phyloP scores from a whole-genome alignment of 352 stramenopile species.

The Phytophthora megakarya region DNA sequence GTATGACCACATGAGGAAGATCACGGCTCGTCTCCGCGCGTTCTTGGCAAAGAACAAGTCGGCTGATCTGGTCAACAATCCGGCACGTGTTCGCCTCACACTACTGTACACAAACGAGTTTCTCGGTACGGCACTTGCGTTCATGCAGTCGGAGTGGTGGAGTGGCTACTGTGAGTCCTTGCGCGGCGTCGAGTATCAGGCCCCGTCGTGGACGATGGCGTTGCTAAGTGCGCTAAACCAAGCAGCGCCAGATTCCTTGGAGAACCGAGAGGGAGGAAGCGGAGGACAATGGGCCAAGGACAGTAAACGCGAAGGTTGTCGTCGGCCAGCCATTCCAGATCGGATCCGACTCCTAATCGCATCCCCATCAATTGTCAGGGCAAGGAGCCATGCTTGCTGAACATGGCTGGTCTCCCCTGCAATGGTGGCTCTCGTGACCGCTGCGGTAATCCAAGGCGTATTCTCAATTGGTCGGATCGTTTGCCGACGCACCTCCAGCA shows the following conservation, averaged over 20 bases:
- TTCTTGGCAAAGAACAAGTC: constrained; percentile 24
- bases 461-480: too few species aligned
- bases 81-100: not conserved
- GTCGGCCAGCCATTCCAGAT: not conserved
- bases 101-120: constrained; percentile 4
- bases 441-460: too few species aligned
- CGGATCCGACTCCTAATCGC: constrained; percentile 5
- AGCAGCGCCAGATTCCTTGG: too few species aligned
- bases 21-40: not conserved
- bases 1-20: constrained; percentile 20
- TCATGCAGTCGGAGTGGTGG: constrained; percentile 9
- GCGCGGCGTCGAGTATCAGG: constrained; percentile 8
- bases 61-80: not conserved
- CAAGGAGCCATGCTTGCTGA: constrained; percentile 13
- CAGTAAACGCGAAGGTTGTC: not conserved
- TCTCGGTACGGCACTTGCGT: not conserved
- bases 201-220: constrained; percentile 3
- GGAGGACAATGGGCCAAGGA: too few species aligned
- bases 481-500: too few species aligned
- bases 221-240: constrained; percentile 6
- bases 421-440: constrained; percentile 1
- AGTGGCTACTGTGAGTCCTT: constrained; percentile 2
- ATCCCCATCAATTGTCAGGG: constrained; percentile 1
- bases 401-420: constrained; percentile 7
- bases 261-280: not conserved